Evolutionary conservation across 371 early-diverging fungal species (phyloP).

Genomic region (Apophysomyces elegans): DNA sequence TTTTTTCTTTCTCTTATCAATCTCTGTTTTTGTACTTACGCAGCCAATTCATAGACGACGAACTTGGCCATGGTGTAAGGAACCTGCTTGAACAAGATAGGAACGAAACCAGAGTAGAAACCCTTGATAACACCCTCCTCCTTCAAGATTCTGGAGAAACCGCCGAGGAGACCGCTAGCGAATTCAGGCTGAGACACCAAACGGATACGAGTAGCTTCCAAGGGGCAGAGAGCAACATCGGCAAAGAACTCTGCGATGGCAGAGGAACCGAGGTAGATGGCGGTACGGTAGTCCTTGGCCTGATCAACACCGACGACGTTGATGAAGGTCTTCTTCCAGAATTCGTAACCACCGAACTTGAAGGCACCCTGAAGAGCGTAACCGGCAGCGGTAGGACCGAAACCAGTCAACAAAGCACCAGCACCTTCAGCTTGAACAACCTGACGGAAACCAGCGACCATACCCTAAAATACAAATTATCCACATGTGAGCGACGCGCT

Average conservation of each 20-base stretch:
- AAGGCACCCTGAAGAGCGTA: conserved; percentile 88
- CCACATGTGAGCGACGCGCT: background rate
- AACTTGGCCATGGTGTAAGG: conserved; percentile 98
- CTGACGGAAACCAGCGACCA: conserved; percentile 64
- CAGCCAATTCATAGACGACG: conserved; percentile 84
- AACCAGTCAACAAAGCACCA: conserved; percentile 77
- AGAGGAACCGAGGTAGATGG: conserved; percentile 78
- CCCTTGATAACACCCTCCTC: conserved; percentile 68
- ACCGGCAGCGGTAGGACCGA: conserved; percentile 83
- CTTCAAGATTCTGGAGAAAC: conserved; percentile 61
- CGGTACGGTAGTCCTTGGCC: conserved; percentile 75
- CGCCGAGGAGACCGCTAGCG: conserved; percentile 59
- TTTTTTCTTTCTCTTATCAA: conserved; percentile 75
- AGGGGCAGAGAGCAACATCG: conserved; percentile 82
- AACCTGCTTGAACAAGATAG: conserved; percentile 86
- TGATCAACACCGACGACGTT: conserved; percentile 73
- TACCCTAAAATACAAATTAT: conserved; percentile 32
- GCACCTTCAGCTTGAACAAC: conserved; percentile 68
- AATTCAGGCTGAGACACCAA: conserved; percentile 62
- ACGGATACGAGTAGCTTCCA: conserved; percentile 71
- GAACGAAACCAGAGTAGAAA: conserved; percentile 76
- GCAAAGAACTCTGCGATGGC: conserved; percentile 91
- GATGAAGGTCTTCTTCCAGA: conserved; percentile 77
- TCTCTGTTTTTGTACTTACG: conserved; percentile 65
- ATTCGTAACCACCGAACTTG: conserved; percentile 90